These are phyloP conservation scores for Paraphoma chrysanthemicola DNA, from an alignment of 2,329 filamentous ascomycete genomes.

Conservation along the genomic window DNA sequence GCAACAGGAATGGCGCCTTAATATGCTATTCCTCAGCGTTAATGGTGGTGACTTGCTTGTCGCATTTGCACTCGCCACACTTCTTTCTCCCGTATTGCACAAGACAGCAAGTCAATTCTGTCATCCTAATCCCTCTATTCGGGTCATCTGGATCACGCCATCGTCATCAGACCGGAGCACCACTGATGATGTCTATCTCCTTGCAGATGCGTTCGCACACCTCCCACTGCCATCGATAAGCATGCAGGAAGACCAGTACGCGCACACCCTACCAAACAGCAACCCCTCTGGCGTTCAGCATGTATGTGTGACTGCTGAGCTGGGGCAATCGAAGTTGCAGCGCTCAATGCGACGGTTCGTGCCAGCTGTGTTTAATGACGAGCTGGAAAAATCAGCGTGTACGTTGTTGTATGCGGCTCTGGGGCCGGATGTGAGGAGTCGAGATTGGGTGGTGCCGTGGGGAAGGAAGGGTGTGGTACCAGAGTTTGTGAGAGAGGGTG, in stretches of 20 bases:
- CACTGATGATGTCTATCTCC: not conserved
- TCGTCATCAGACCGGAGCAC: not conserved
- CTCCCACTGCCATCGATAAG: not conserved
- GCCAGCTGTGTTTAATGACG: constrained; percentile 11
- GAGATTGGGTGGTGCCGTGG: constrained; percentile 27
- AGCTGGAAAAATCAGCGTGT: constrained; percentile 19
- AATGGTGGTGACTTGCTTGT: constrained; percentile 10
- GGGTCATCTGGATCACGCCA: constrained; percentile 17
- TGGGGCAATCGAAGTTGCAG: constrained; percentile 16
- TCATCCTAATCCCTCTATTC: constrained; percentile 16
- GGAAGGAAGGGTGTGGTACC: constrained; percentile 23
- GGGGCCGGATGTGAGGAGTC: constrained; percentile 16
- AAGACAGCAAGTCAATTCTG: constrained; percentile 13
- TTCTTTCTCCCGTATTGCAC: constrained; percentile 15
- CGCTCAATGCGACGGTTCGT: constrained; percentile 10
- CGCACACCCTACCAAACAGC: constrained; percentile 6
- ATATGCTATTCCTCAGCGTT: constrained; percentile 47
- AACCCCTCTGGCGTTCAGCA: constrained; percentile 16
- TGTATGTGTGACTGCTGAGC: constrained; percentile 17
- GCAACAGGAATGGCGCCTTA: constrained; percentile 44
- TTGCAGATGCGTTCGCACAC: constrained; percentile 10
- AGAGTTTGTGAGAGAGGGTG: constrained; percentile 10
- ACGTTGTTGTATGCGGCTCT: constrained; percentile 29
- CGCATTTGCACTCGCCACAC: constrained; percentile 12
- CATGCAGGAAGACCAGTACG: constrained; percentile 2